Evolutionary conservation across 345 rosid genomes (phyloP).

Genomic region (Eucalyptus marginata): DNA sequence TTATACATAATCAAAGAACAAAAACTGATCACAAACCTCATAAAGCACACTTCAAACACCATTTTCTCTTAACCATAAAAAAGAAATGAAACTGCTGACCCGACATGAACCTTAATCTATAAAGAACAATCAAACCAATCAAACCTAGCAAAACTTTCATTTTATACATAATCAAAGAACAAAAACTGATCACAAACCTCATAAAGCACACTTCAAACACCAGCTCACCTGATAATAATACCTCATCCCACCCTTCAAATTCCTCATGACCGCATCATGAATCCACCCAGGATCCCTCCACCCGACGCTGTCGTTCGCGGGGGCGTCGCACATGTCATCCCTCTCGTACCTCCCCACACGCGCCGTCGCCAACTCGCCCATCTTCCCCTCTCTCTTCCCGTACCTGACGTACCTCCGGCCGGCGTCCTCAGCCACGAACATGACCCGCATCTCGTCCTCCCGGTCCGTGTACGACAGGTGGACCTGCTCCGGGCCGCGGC

Average conservation of each 20-base stretch:
- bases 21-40: not conserved
- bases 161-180: not conserved
- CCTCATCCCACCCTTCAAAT: conserved; percentile 44
- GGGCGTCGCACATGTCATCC: conserved; percentile 74
- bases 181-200: not conserved
- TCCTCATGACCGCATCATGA: conserved; percentile 51
- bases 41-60: not conserved
- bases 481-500: conserved; percentile 60
- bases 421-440: conserved; percentile 58
- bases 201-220: not conserved
- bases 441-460: conserved; percentile 76
- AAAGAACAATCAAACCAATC: not conserved
- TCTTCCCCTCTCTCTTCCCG: conserved; percentile 39
- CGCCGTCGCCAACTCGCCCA: conserved; percentile 15
- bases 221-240: conserved; percentile 59
- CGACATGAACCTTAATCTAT: not conserved
- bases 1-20: not conserved
- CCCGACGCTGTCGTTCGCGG: conserved; percentile 63
- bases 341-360: conserved; percentile 64
- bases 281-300: conserved; percentile 98
- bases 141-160: not conserved
- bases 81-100: not conserved
- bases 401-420: conserved; percentile 55
- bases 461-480: conserved; percentile 57
- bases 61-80: not conserved